Conservation (phyloP, 164 flowering plant genomes). For the Nelumbo lutea region DNA sequence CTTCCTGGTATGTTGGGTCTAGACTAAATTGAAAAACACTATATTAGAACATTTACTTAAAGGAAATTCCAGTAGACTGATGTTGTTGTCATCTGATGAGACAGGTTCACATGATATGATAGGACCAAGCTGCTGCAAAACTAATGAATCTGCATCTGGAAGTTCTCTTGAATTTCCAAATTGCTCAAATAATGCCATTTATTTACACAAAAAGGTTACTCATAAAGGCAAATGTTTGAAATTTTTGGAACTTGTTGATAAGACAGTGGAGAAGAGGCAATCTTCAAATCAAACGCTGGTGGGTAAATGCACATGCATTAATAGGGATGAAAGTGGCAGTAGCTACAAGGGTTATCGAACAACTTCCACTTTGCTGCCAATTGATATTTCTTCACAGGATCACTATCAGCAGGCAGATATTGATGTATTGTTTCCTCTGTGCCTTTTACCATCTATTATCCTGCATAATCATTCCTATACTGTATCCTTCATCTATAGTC, state of each 20-base stretch:
- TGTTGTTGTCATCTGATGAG: too few relatives aligned
- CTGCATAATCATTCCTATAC: background rate
- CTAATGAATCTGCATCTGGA: conserved; percentile 5
- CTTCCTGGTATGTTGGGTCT: conserved; percentile 20
- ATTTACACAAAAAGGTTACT: conserved; percentile 10
- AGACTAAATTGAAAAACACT: background rate
- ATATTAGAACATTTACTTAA: background rate
- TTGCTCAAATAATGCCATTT: conserved; percentile 13
- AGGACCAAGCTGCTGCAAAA: conserved; percentile 13
- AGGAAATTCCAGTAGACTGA: conserved; percentile 2
- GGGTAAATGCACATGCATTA: background rate
- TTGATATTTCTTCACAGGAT: conserved; percentile 8
- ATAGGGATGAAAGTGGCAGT: background rate
- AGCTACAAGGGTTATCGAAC: conserved; percentile 10
- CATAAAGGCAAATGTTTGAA: conserved; percentile 5
- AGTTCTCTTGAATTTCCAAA: conserved; percentile 11
- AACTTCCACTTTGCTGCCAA: conserved; percentile 4
- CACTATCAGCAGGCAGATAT: conserved; percentile 23
- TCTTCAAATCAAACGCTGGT: background rate
- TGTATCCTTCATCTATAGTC: background rate
- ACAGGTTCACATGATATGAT: background rate
- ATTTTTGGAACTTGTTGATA: conserved; percentile 12
- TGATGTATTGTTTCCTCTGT: background rate
- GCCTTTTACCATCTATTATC: background rate
- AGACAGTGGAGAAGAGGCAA: conserved; percentile 7